Conservation (phyloP, 176 grass and related monocot genomes). For the Urochloa ruziziensis region DNA sequence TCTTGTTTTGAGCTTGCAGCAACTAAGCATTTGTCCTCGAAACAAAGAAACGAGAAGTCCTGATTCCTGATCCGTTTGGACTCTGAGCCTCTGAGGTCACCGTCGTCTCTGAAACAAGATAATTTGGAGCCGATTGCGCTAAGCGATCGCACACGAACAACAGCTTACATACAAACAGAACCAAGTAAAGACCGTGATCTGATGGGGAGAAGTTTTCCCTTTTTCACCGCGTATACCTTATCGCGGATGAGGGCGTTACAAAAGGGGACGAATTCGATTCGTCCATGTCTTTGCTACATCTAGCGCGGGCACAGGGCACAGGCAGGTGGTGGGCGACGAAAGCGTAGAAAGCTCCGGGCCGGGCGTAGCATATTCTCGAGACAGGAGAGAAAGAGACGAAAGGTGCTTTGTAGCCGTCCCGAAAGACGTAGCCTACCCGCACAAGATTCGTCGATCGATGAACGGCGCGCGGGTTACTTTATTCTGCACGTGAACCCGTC, state of each 20-base stretch:
- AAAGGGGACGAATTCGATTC: not conserved
- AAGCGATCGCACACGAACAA: not conserved
- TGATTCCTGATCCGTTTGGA: not conserved
- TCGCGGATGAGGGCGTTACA: not conserved
- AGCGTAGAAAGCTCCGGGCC: not conserved
- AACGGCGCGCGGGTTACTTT: not conserved
- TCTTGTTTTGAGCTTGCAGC: not conserved
- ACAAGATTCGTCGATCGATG: conserved; percentile 14
- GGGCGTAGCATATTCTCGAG: conserved; percentile 1
- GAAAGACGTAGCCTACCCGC: conserved; percentile 6
- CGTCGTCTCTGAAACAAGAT: not conserved
- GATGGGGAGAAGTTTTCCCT: not conserved
- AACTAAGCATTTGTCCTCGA: not conserved
- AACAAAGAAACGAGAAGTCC: not conserved
- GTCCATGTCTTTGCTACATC: not conserved
- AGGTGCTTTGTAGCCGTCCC: not conserved
- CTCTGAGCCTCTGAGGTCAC: not conserved
- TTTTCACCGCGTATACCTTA: not conserved
- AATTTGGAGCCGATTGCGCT: not conserved
- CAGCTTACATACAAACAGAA: not conserved
- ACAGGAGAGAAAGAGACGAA: not conserved
- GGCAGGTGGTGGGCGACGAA: not conserved
- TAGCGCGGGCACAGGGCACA: not conserved
- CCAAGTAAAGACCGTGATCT: not conserved
- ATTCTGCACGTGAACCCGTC: not conserved